Conservation (phyloP, 1,284 basidiomycete genomes). For the Caloboletus inedulis region DNA sequence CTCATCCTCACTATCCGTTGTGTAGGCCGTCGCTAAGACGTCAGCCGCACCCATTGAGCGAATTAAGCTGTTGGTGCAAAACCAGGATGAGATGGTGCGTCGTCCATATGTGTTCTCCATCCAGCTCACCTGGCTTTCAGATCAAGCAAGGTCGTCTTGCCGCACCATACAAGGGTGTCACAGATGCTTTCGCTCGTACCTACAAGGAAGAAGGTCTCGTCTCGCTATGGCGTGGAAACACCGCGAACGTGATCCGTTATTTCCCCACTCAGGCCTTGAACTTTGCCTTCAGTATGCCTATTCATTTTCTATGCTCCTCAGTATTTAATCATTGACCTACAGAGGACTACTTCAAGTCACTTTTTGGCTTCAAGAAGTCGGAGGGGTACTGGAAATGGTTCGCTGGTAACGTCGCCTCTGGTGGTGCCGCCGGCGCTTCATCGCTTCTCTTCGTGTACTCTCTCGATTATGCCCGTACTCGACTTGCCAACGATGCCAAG, state of each 20-base stretch:
- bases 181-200: constrained; percentile 85
- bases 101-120: background rate
- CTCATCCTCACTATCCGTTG: constrained; percentile 11
- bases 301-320: accelerated
- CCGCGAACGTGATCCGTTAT: constrained; percentile 97
- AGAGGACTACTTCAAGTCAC: constrained; percentile 97
- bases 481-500: constrained; percentile 96
- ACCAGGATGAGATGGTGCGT: constrained; percentile 90
- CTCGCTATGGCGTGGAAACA: constrained; percentile 94
- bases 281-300: constrained; percentile 83
- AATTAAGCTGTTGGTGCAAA: constrained; percentile 97
- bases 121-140: constrained; percentile 40
- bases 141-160: constrained; percentile 96
- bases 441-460: constrained; percentile 98
- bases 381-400: constrained; percentile 93
- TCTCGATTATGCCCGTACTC: constrained; percentile 95
- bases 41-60: constrained; percentile 98
- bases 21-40: constrained; percentile 93
- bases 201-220: constrained; percentile 89
- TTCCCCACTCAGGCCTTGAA: constrained; percentile 96
- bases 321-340: background rate
- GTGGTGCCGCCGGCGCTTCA: constrained; percentile 96
- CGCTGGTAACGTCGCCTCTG: constrained; percentile 90
- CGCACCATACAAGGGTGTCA: constrained; percentile 89
- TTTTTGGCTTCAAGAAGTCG: constrained; percentile 88